Evolutionary conservation across 2,329 filamentous ascomycete species (phyloP), one percentile per base, ranked within the genome.

Genomic region (Piedraia hortae): DNA sequence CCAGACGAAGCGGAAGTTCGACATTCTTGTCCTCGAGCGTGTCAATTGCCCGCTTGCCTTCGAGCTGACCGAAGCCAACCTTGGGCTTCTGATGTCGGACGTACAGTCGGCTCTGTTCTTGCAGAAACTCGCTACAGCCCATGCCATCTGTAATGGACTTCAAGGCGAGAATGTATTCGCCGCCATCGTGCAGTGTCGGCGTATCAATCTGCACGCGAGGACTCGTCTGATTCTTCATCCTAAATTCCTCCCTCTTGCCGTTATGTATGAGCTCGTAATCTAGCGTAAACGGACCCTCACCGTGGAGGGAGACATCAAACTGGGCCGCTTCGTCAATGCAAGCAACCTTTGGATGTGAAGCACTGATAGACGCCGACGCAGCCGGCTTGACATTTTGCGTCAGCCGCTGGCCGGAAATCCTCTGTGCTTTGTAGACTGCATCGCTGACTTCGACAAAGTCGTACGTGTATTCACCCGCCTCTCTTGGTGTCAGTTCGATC

Each of bases 181-280:
- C 85, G 27, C 85, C 85, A 39, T 71, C 69, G 4, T 55, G 54
- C 18, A 97, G 52, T 10, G 59, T 54, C 2, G 69, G 60, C 0
- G 82, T 91, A 31, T 62, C 61, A 39, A 97, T 78, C 16, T 56
- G 69, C 39, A 68, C 67, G 11, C 53, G 47, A 21, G 61, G 52
- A 2, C 50, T 53, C 12, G 64, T 53, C 24, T 90, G 72, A 25
- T 59, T 53, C 1, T 60, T 53, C 12, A 63, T 53, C 24, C 57
- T 60, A 34, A 70, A 59, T 22, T 72, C 69, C 30, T 62, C 67
- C 23, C 80, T 64, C 46, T 73, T 88, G 24, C 80, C 80, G 24
- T 78, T 73, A 45, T 93, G 74, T 5, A 91, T 62, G 18, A 91
- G 53, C 44, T 93, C 85, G 50, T 89, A 97, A 39, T 93, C 78